phyloP scores from a whole-genome alignment of 2,329 filamentous ascomycete genomes.

The Sclerotinia subarctica region DNA sequence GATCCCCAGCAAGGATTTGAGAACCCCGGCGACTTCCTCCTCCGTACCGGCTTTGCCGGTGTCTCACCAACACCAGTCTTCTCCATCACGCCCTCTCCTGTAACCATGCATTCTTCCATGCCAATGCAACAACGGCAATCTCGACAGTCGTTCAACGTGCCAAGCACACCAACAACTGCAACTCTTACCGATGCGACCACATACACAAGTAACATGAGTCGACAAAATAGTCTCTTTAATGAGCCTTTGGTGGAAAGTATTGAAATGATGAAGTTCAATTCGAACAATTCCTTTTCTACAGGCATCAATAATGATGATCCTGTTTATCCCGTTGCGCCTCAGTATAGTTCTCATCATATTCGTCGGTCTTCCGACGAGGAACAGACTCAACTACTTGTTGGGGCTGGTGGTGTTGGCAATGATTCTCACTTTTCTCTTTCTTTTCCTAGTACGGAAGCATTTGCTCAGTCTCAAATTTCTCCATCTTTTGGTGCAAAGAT shows the following conservation, averaged over 20 bases:
- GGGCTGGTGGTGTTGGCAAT: slow-evolving; percentile 37
- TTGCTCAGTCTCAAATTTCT: slow-evolving; percentile 31
- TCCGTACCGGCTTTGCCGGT: slow-evolving; percentile 24
- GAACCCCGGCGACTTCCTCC: slow-evolving; percentile 32
- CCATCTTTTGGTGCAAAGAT: slow-evolving; percentile 35
- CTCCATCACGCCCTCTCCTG: slow-evolving; percentile 26
- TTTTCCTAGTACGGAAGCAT: slow-evolving; percentile 28
- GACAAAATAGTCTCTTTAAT: slow-evolving; percentile 37
- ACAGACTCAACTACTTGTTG: slow-evolving; percentile 36
- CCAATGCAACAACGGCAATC: slow-evolving; percentile 26
- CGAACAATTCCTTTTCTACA: slow-evolving; percentile 35
- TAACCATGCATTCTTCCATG: slow-evolving; percentile 7
- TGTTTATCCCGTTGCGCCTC: slow-evolving; percentile 33
- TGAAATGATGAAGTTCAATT: slow-evolving; percentile 38
- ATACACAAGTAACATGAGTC: slow-evolving; percentile 37
- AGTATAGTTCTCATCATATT: slow-evolving; percentile 32
- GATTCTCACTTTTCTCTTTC: slow-evolving; percentile 36
- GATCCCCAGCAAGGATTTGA: slow-evolving; percentile 30
- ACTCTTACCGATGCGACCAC: slow-evolving; percentile 38
- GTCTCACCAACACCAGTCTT: slow-evolving; percentile 25
- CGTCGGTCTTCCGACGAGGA: slow-evolving; percentile 37
- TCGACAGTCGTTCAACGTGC: slow-evolving; percentile 30
- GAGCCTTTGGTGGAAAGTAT: slow-evolving; percentile 37
- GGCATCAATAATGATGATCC: slow-evolving; percentile 34
- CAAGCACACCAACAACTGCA: slow-evolving; percentile 35